Evolutionary conservation across 108 stramenopile genomes (phyloP).

Genomic region (Pseudonitzschia multistriata): DNA sequence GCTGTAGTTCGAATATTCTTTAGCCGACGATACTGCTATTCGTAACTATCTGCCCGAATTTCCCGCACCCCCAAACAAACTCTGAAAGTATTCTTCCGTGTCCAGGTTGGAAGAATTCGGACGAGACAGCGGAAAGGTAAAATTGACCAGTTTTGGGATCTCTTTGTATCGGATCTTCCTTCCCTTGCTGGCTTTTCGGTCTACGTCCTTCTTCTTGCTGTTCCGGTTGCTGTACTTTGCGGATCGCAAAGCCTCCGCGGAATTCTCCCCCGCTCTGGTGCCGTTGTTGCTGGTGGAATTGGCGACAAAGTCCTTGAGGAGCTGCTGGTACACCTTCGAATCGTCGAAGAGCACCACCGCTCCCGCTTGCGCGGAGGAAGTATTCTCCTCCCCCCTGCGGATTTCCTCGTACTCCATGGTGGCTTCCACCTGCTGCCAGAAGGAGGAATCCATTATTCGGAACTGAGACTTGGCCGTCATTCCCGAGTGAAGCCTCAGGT

Average conservation of each 20-base stretch:
- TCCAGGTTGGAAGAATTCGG: slow-evolving; percentile 48
- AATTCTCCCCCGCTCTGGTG: slow-evolving; percentile 26
- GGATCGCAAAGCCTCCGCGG: slow-evolving; percentile 38
- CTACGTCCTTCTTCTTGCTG: slow-evolving; percentile 59
- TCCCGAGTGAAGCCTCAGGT: slow-evolving; percentile 56
- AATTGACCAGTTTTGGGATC: slow-evolving; percentile 90
- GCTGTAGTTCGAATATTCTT: background rate
- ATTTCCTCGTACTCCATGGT: slow-evolving; percentile 44
- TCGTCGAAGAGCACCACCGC: slow-evolving; percentile 63
- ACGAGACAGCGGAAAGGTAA: slow-evolving; percentile 86
- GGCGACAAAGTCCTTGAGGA: slow-evolving; percentile 79
- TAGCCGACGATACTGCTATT: background rate
- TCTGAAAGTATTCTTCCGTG: slow-evolving; percentile 80
- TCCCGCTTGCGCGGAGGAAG: background rate
- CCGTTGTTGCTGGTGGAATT: slow-evolving; percentile 20
- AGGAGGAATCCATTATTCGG: slow-evolving; percentile 41
- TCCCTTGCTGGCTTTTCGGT: slow-evolving; percentile 92
- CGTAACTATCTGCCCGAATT: background rate
- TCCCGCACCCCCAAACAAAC: slow-evolving; percentile 74
- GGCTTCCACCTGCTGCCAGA: slow-evolving; percentile 62
- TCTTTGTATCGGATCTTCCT: slow-evolving; percentile 90
- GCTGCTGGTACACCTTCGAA: slow-evolving; percentile 90
- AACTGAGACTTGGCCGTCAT: slow-evolving; percentile 41
- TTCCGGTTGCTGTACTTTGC: slow-evolving; percentile 40
- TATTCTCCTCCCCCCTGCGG: slow-evolving; percentile 13